Conservation (phyloP, 1,284 basidiomycete species). For the Cryptococcus sp. region DNA sequence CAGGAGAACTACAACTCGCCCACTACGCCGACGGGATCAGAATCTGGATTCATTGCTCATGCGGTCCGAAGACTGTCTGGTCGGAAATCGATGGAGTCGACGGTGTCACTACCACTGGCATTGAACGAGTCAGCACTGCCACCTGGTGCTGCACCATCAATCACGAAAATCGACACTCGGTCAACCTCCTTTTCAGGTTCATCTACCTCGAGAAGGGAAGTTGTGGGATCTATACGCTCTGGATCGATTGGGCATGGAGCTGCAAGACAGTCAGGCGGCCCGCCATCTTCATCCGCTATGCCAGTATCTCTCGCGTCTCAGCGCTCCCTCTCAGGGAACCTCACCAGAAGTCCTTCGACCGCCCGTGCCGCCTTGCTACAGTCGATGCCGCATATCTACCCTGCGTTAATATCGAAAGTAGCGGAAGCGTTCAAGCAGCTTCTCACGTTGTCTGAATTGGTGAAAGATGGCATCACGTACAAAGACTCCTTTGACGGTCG, state of each 20-base stretch:
- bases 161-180: constrained; percentile 34
- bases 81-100: constrained; percentile 49
- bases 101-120: constrained; percentile 38
- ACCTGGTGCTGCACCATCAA: constrained; percentile 34
- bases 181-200: constrained; percentile 52
- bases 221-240: constrained; percentile 39
- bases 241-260: constrained; percentile 37
- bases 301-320: constrained; percentile 42
- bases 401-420: constrained; percentile 89
- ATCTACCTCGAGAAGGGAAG: constrained; percentile 34
- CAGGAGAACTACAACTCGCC: constrained; percentile 29
- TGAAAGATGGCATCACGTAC: constrained; percentile 95
- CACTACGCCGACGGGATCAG: constrained; percentile 45
- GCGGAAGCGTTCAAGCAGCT: constrained; percentile 89
- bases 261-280: constrained; percentile 16
- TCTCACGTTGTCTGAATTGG: constrained; percentile 72
- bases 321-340: constrained; percentile 32
- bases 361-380: constrained; percentile 40
- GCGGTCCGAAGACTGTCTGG: constrained; percentile 31
- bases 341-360: constrained; percentile 32
- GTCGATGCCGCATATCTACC: constrained; percentile 81
- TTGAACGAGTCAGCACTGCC: constrained; percentile 26
- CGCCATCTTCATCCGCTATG: constrained; percentile 25
- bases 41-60: constrained; percentile 33
- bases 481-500: constrained; percentile 95